Conservation (phyloP, 805 yeast species). For the Candida easanensis region DNA sequence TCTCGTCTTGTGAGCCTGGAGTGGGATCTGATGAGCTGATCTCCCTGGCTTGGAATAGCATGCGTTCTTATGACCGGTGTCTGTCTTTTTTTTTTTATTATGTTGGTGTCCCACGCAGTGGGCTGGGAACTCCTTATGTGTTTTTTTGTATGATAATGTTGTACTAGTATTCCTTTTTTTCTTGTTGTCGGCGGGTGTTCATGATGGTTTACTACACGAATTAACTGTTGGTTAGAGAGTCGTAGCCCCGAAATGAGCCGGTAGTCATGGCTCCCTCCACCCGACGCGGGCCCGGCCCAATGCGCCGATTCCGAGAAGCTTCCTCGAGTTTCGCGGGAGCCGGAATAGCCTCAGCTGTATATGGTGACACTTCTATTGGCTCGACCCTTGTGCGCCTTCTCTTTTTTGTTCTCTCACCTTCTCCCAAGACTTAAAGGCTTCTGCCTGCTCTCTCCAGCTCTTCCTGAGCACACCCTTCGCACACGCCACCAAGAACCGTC, state of each 20-base stretch:
- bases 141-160: constrained; percentile 3
- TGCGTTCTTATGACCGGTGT: neutral
- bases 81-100: neutral
- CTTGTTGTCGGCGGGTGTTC: neutral
- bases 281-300: neutral
- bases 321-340: constrained; percentile 5
- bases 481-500: too few relatives aligned
- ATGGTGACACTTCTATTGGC: constrained; percentile 16
- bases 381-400: neutral
- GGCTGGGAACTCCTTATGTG: neutral
- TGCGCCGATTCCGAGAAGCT: neutral
- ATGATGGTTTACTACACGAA: constrained; percentile 1
- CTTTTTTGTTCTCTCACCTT: neutral
- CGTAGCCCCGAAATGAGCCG: neutral
- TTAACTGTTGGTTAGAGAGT: neutral
- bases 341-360: constrained; percentile 3
- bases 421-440: too few relatives aligned
- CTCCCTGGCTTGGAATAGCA: neutral
- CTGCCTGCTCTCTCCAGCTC: too few relatives aligned
- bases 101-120: neutral
- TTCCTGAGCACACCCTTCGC: too few relatives aligned
- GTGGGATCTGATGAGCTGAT: neutral
- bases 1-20: neutral
- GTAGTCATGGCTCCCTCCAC: neutral
- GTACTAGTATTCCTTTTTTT: constrained; percentile 1